Base-by-base conservation (phyloP, 192 early-diverging fungal genomes). In the Dimargaris xerosporica region DNA sequence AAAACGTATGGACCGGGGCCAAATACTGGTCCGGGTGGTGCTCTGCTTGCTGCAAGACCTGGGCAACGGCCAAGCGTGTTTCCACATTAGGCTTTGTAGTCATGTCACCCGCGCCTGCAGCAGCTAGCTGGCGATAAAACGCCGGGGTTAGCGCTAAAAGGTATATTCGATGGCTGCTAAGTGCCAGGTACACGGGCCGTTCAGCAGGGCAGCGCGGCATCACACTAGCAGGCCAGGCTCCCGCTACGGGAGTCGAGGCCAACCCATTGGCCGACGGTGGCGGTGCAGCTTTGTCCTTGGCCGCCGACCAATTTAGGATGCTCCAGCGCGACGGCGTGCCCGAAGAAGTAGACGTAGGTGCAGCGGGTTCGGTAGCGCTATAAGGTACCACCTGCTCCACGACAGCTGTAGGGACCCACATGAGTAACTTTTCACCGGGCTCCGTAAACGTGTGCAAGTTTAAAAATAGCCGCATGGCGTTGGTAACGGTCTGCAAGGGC, bases 121-220 rank as follows among this genome's bases (percentile, higher is more conserved):
- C n/a, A n/a, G n/a, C n/a, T n/a, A n/a, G n/a, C n/a, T n/a, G 41
- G 13, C 46, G 50, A 41, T 72, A 51, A 12, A 68, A 68, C n/a
- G 54, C 67, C 55, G 66, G 65, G 9, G 66, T 66, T 0, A 65
- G 65, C 54, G 66, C 61, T 43, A 77, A 70, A 42, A 69, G 67
- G 21, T 77, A 77, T 13, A 77, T 52, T 7, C 72, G 66, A 25
- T 70, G 68, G 28, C 70, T 65, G 62, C 72, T 77, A 17, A 77
- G 65, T 29, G 70, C 75, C 61, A 77, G 25, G 23, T 61, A 73
- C 59, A 68, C 68, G 1, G 72, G 70, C 51, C 71, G 72, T 68
- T 77, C 75, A 23, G 61, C 60, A 21, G 63, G 62, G 21, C 61
- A 30, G 60, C 61, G 62, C 44, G 66, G 62, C 0, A 52, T 15